Evolutionary conservation across 805 yeast species (phyloP), one percentile per base, ranked within the genome.

Genomic region (Suhomyces tanzawaensis): DNA sequence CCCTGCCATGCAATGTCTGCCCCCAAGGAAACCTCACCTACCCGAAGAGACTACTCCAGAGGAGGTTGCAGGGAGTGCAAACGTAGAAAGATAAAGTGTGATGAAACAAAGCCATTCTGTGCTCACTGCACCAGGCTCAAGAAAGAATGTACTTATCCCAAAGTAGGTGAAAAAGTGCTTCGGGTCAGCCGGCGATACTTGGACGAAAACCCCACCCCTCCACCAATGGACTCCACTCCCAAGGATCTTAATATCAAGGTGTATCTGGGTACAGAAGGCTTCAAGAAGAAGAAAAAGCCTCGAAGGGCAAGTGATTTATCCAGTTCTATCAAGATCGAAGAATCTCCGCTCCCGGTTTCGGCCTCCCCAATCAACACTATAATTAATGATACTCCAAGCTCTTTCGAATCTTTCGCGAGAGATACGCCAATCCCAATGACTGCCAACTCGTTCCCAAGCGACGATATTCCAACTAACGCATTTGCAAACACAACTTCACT

Each of bases 11-110:
- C 24, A 21, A 21, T 21, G 24, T 21, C 24, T 7, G 9, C 24
- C 11, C 24, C 13, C 13, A 39, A 39, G 21, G 26, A 32, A 34
- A 29, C 29, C n/a, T 25, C 37, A 19, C 32, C 33, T 17, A 17
- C 15, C 13, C 36, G 34, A 19, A 44, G 45, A 27, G 55, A 51
- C 40, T 67, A 67, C 46, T 58, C 62, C 46, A 59, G 65, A 29
- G 58, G 56, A 13, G 74, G 74, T 4, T 69, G 74, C 44, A 46
- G 58, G 11, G 71, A 66, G 37, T 69, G 74, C 44, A 69, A 68
- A 44, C 55, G 71, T 14, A 56, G 71, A 38, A 69, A 69, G 44
- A 68, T 69, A 27, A 69, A 69, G 40, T 65, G 71, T 33, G 67
- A 64, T 29, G 71, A 65, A 45, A 49, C 33, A 25, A 61, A 51